Evolutionary conservation across 345 rosid species (phyloP), one percentile per base, ranked within the genome.

Genomic region (Angophora floribunda): DNA sequence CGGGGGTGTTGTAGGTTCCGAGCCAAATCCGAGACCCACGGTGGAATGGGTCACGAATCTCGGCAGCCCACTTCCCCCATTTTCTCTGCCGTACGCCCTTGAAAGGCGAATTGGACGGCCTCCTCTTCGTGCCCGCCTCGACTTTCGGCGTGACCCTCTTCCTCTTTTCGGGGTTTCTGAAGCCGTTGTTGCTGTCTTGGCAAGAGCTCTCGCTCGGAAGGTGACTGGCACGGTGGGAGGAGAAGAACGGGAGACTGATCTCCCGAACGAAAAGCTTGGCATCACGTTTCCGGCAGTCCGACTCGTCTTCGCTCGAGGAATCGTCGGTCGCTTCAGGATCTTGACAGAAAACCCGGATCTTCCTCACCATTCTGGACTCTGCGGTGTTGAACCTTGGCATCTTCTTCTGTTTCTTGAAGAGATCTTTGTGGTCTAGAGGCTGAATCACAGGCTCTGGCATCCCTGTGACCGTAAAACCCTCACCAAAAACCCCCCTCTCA

Each of bases 51-150:
- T 97, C 93, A 9, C 92, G 87, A 79, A 97, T 95, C 91, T 96
- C 99, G 55, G 99, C 99, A n/a, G 97, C 96, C 97, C 96, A 97
- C 88, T 92, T 98, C 0, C 99, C 99, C 96, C 99, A 98, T 87
- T 93, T 94, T 79, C 99, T 91, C 86, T 90, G 97, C 89, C 99
- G 91, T 80, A 97, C 96, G 51, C 99, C 99, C 82, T 86, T 89
- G 86, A 82, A 61, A 8, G 88, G 89, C 61, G 91, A 65, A 53
- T 75, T 57, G 5, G 85, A 88, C 7, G 80, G 86, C 52, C 75
- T 89, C n/a, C 85, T 88, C 91, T 28, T 89, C 36, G 49, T 30
- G 24, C 52, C 30, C 21, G 26, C 88, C 7, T 45, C 80, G 87
- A 89, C 86, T 89, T 86, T 90, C 24, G 85, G n/a, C 85, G 63